Evolutionary conservation across 306 rosid species (phyloP), one percentile per base, ranked within the genome.

Genomic region (Glycine latifolia): DNA sequence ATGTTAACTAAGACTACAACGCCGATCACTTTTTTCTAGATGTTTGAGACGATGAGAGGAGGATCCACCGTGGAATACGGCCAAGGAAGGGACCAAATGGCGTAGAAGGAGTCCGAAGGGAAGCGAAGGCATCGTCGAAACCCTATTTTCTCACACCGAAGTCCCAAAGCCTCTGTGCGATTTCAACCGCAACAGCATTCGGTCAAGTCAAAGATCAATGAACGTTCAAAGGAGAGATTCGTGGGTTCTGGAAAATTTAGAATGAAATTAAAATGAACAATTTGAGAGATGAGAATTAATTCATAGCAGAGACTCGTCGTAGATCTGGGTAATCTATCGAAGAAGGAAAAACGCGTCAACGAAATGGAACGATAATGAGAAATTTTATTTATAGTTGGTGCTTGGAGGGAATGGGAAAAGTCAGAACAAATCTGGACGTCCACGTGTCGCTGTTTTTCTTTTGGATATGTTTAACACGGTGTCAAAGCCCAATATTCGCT

Each of bases 1-100:
- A 83, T 71, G 97, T 89, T 87, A 92, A 90, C 95, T 90, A 90
- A 94, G 97, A 91, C 88, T 94, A 87, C 95, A 97, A 75, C 97
- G 98, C 81, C 97, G 89, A 88, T 94, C 92, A 83, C 97, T 67
- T 46, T 90, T 91, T 76, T 89, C 88, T 8, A 92, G 92, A 87
- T 77, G 89, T 84, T 94, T 91, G 73, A 89, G 85, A 91, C 97
- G 95, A 86, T 87, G 91, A 83, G 86, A 81, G 46, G 88, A 89
- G 1, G 92, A 89, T 54, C 97, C 94, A 69, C 87, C 88, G 65
- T 89, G 91, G 69, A 87, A 88, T 16, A 84, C 81, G 56, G 58
- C 78, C 77, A 88, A 65, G 11, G 90, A 91, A 69, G 87, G 87
- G 41, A 80, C 62, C 81, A 86, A 15, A 58, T 86, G 82, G 39